Percentiles rank a stretch among this genome's conserved stretches.
Conservation (phyloP, 1,284 basidiomycete genomes). For the Porodaedalea pini region DNA sequence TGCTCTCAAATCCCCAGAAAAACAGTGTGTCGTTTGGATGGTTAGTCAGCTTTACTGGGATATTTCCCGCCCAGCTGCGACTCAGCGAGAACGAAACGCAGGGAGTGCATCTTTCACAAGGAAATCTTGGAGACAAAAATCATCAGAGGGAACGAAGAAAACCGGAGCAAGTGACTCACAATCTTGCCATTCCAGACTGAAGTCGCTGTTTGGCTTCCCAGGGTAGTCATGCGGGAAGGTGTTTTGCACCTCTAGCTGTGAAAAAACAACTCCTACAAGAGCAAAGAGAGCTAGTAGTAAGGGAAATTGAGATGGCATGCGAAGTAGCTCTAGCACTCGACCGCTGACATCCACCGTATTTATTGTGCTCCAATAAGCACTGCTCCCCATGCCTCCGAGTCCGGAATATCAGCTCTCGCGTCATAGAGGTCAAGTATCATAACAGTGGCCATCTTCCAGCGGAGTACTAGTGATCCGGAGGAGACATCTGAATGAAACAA, state of each 20-base stretch:
- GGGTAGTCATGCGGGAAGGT: constrained; percentile 51
- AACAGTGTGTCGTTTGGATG: constrained; percentile 72
- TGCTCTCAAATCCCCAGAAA: constrained; percentile 67
- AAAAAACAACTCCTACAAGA: no score
- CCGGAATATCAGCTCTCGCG: no score
- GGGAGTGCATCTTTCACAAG: constrained; percentile 54
- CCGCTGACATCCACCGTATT: no score
- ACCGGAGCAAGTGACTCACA: constrained; percentile 39
- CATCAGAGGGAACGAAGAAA: not conserved
- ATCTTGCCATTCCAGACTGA: constrained; percentile 57
- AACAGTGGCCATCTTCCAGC: no score
- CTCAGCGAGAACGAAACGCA: constrained; percentile 54
- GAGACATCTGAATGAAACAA: no score
- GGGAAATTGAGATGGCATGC: no score
- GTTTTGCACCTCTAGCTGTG: constrained; percentile 29
- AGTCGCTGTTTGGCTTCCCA: constrained; percentile 47
- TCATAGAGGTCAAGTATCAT: no score
- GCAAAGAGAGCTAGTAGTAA: not conserved
- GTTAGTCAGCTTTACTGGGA: constrained; percentile 55
- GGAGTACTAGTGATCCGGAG: no score
- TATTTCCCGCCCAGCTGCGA: constrained; percentile 64
- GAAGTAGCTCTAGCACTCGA: no score
- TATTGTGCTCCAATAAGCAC: no score
- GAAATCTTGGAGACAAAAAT: constrained; percentile 33
- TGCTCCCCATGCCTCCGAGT: no score